Percentiles rank a stretch among this genome's conserved stretches.
These are phyloP conservation scores for Polyporus arcularius DNA, from an alignment of 768 basidiomycete species.

Conservation along the genomic window DNA sequence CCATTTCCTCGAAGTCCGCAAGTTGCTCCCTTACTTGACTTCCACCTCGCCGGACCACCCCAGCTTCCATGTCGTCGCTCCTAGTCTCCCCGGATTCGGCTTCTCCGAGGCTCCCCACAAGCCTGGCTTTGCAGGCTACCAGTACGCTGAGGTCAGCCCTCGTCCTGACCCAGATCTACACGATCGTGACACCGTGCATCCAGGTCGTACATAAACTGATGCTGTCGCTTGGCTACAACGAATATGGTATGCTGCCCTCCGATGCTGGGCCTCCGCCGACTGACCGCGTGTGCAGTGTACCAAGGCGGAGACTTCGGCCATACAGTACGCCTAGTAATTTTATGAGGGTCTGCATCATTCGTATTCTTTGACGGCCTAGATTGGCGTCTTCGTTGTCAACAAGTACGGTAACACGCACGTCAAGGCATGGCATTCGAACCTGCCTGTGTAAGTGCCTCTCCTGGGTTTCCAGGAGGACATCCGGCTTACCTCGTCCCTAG, in stretches of 20 bases:
- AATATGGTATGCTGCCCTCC: constrained; percentile 19
- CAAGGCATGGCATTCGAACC: constrained; percentile 57
- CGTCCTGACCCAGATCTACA: background rate
- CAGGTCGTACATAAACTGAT: constrained; percentile 30
- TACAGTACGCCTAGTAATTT: constrained; percentile 28
- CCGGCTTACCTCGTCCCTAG: constrained; percentile 8
- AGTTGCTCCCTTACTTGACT: constrained; percentile 56
- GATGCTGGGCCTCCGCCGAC: background rate
- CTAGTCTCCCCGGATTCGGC: constrained; percentile 61
- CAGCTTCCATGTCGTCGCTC: constrained; percentile 62
- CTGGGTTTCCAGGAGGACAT: constrained; percentile 16
- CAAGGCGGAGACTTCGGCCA: constrained; percentile 54
- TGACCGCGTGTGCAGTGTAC: constrained; percentile 34
- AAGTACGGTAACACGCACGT: constrained; percentile 42
- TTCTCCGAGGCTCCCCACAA: constrained; percentile 60
- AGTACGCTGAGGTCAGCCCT: constrained; percentile 53
- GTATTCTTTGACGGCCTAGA: constrained; percentile 25
- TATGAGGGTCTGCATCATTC: background rate
- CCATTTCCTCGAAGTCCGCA: constrained; percentile 55
- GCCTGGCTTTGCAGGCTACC: constrained; percentile 47
- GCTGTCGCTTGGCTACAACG: constrained; percentile 29
- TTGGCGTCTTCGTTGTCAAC: constrained; percentile 36
- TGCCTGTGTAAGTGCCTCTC: constrained; percentile 38
- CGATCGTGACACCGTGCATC: background rate
- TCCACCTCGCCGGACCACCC: constrained; percentile 43